Evolutionary conservation across 495 filamentous ascomycete genomes (phyloP).

Genomic region (Aspergillus carlsbadensis): DNA sequence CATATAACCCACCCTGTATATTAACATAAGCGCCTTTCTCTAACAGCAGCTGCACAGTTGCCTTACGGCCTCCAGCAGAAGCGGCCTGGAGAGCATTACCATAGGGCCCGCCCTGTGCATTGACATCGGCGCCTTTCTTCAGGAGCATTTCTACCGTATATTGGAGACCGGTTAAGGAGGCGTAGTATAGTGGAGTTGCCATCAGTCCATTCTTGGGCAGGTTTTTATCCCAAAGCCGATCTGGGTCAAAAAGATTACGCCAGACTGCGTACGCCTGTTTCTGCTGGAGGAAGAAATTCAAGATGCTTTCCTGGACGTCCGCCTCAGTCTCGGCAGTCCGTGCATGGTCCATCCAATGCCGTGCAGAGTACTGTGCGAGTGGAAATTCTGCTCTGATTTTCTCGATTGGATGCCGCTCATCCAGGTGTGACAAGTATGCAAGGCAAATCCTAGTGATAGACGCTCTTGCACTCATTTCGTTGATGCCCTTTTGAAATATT

Average conservation of each 20-base stretch:
- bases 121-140: not conserved
- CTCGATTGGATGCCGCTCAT: not conserved
- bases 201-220: not conserved
- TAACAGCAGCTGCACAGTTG: constrained; percentile 20
- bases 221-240: not conserved
- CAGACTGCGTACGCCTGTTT: constrained; percentile 17
- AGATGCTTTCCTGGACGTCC: constrained; percentile 25
- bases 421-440: constrained; percentile 13
- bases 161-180: constrained; percentile 1
- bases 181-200: constrained; percentile 13
- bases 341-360: constrained; percentile 15
- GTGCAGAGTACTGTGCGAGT: constrained; percentile 6
- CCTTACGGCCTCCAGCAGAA: constrained; percentile 9
- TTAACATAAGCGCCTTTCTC: constrained; percentile 14
- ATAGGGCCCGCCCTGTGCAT: constrained; percentile 2
- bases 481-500: constrained; percentile 1
- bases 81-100: constrained; percentile 24
- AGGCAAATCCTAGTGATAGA: constrained; percentile 13
- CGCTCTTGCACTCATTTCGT: constrained; percentile 9
- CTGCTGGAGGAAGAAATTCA: constrained; percentile 9
- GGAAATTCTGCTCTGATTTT: constrained; percentile 2
- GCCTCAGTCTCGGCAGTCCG: constrained; percentile 22
- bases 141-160: constrained; percentile 1
- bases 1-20: constrained; percentile 6
- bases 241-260: not conserved